A percentile compares a stretch with the other conserved stretches of the same genome.
phyloP scores from a whole-genome alignment of 352 stramenopile genomes.

The Pythium volutum region DNA sequence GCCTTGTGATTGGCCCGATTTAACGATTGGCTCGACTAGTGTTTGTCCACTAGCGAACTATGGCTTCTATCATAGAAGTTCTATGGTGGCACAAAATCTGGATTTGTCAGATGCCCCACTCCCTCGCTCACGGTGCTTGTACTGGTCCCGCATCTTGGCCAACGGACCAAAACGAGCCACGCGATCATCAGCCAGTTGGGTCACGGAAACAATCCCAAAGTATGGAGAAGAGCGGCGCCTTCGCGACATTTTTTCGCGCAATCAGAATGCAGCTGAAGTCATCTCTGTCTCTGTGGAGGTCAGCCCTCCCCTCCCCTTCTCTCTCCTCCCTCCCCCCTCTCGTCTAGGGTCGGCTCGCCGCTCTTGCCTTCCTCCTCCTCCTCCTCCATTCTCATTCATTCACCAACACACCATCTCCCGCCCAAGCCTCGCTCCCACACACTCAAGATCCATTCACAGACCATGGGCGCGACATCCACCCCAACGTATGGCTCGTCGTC shows the following conservation, averaged over 20 bases:
- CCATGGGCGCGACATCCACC: neutral
- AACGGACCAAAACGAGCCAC: neutral
- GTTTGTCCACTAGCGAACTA: constrained; percentile 1
- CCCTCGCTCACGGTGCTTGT: no score
- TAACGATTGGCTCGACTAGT: neutral
- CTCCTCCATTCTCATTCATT: constrained; percentile 2
- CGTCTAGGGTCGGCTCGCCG: no score
- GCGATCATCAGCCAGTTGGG: neutral
- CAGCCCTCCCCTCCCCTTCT: neutral
- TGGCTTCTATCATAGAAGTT: no score
- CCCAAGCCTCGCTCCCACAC: constrained; percentile 1
- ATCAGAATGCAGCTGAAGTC: neutral
- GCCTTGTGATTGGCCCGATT: neutral
- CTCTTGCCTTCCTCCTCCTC: neutral
- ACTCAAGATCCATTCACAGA: neutral
- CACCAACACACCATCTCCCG: neutral
- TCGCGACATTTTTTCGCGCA: no score
- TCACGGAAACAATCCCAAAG: neutral
- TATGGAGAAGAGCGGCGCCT: neutral
- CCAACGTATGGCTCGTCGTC: neutral
- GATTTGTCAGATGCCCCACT: no score
- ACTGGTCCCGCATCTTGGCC: neutral
- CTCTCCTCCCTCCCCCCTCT: neutral
- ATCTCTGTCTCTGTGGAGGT: neutral
- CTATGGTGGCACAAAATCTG: neutral